A percentile compares a stretch with the other conserved stretches of the same genome.
These are phyloP conservation scores for Corynascus novoguineensis DNA, from an alignment of 495 filamentous ascomycete genomes.

Conservation along the genomic window DNA sequence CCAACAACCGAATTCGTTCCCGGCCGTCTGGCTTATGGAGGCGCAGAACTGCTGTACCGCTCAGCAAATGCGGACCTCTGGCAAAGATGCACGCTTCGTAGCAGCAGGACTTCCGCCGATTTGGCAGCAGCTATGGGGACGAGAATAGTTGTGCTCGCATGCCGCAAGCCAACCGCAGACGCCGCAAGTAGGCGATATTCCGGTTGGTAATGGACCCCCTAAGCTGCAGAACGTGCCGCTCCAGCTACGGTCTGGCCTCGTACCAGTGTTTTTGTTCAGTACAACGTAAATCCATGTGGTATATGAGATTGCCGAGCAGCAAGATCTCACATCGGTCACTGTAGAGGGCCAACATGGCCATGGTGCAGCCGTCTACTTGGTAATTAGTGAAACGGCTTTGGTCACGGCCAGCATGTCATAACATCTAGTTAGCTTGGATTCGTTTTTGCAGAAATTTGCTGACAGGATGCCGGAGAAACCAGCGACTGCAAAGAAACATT, in stretches of 20 bases:
- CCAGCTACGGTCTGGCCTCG: not conserved
- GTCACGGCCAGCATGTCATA: not conserved
- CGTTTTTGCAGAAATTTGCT: not conserved
- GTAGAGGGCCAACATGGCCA: not conserved
- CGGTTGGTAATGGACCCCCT: not conserved
- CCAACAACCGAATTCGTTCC: not conserved
- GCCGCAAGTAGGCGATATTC: not conserved
- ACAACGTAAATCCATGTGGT: not conserved
- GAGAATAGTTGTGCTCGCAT: not conserved
- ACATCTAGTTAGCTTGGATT: not conserved
- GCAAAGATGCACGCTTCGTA: not conserved
- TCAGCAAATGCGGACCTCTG: not conserved
- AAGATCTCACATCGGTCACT: not conserved
- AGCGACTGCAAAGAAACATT: not conserved
- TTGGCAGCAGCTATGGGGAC: not conserved
- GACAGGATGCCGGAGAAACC: not conserved
- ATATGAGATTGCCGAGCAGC: not conserved
- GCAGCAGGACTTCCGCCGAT: not conserved
- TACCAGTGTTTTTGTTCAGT: not conserved
- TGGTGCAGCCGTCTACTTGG: not conserved
- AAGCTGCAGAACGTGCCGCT: not conserved
- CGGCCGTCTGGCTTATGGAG: not conserved
- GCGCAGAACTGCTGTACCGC: not conserved
- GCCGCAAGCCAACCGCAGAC: not conserved
- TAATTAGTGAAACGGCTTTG: not conserved